Evolutionary conservation across 78 protist species (phyloP).

Genomic region (Planoprotostelium fungivorum): DNA sequence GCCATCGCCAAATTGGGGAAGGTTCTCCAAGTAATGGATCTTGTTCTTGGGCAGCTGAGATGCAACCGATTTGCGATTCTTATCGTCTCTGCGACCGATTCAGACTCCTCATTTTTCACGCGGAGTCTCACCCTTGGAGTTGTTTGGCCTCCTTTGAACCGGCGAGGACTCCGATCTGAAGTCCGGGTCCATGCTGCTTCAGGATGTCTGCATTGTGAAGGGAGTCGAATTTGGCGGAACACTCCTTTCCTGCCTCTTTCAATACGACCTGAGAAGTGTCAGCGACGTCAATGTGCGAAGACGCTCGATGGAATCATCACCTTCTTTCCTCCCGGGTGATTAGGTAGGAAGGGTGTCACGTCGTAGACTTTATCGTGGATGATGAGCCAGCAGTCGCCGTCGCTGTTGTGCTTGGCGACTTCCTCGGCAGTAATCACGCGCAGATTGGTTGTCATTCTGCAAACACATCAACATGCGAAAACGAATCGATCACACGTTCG

Average conservation of each 20-base stretch:
- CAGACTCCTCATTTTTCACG: not conserved
- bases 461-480: no score
- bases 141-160: not conserved
- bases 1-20: not conserved
- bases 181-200: not conserved
- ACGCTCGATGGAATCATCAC: constrained; percentile 15
- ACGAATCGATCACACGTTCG: no score
- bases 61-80: not conserved
- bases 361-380: constrained; percentile 72
- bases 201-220: not conserved
- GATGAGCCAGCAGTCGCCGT: constrained; percentile 55
- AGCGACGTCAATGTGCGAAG: not conserved
- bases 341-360: constrained; percentile 54
- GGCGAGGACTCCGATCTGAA: not conserved
- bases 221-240: not conserved
- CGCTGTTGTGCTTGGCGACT: constrained; percentile 47
- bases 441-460: not conserved
- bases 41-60: not conserved
- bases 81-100: not conserved
- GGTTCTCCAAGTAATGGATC: not conserved
- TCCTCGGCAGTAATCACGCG: constrained; percentile 19
- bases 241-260: not conserved
- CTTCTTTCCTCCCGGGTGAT: constrained; percentile 83
- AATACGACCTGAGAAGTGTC: not conserved
- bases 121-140: not conserved